Percentiles rank a stretch among this genome's conserved stretches.
Evolutionary conservation across 2,329 filamentous ascomycete species (phyloP).

Genomic region (Acephala macrosclerotiorum): DNA sequence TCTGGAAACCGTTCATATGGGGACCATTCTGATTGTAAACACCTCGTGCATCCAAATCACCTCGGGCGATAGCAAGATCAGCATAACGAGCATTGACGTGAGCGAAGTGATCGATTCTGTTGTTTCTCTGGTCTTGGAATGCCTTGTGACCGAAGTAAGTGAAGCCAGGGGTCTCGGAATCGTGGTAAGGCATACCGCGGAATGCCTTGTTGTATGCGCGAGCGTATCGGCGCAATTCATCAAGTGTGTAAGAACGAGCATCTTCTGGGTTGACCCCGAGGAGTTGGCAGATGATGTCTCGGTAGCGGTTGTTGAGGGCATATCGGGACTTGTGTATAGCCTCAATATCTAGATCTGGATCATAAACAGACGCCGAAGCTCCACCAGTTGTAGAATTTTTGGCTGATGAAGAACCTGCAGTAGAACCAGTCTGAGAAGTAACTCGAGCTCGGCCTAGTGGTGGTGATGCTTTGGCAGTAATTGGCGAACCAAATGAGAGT

Average conservation of each 20-base stretch:
- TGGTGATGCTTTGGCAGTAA: not conserved
- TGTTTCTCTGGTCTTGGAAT: not conserved
- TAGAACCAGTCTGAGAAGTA: not conserved
- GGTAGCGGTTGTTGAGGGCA: not conserved
- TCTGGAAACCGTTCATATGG: not conserved
- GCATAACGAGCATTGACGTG: not conserved
- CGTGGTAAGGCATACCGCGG: not conserved
- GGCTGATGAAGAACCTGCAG: not conserved
- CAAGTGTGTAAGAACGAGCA: slow-evolving; percentile 4
- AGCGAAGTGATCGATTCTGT: slow-evolving; percentile 10
- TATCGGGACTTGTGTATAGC: not conserved
- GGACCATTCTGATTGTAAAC: not conserved
- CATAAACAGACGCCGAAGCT: not conserved
- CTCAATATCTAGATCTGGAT: not conserved
- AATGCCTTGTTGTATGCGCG: slow-evolving; percentile 27
- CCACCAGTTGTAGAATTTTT: not conserved
- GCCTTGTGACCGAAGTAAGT: not conserved
- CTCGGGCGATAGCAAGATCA: slow-evolving; percentile 22
- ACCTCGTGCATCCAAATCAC: slow-evolving; percentile 15
- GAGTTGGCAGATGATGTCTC: slow-evolving; percentile 17
- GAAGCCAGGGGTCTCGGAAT: not conserved
- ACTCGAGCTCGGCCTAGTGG: not conserved
- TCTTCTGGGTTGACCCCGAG: slow-evolving; percentile 14
- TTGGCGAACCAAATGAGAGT: not conserved
- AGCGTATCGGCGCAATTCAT: slow-evolving; percentile 31